Evolutionary conservation across 305 asterid species (phyloP), one percentile per base, ranked within the genome.

Genomic region (Fraxinus velutina): DNA sequence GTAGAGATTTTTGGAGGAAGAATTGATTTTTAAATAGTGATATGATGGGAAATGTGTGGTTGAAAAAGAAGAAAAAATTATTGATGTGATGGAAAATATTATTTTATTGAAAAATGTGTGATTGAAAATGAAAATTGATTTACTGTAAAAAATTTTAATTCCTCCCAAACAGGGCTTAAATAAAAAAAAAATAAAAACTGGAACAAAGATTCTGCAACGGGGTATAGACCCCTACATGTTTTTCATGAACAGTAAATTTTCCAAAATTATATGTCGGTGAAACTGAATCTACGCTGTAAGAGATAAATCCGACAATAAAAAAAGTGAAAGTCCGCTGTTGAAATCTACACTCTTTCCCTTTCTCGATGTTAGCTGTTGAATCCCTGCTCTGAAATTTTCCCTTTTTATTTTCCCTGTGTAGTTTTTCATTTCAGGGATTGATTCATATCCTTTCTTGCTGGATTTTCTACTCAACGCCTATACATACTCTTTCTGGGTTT

Each of bases 321-420:
- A 34, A 52, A 78, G 84, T n/a, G 79, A 82, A 66, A 73, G 73
- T 8, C 71, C 34, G 73, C 77, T 85, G 81, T 78, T 72, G 85
- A 86, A 81, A 50, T 78, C 84, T 66, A 84, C 83, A 66, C 78
- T 55, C 90, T 83, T 83, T 37, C 66, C 77, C 47, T 83, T 76
- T 84, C 78, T 81, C 83, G 83, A 77, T 76, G 79, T 77, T 83
- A 85, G 80, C 88, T 87, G 70, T 79, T 77, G 85, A 82, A 84
- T 88, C 84, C 75, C 80, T 82, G 83, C 79, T 85, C 88, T 66
- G 79, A 60, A 73, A 30, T 21, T 64, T 33, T 32, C 37, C 73
- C 8, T 70, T 71, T 79, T 71, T 2, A n/a, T 50, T 33, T 32
- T 10, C 76, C 8, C 57, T 39, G 47, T 71, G 8, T 47, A 34